Percentiles rank a stretch among this genome's conserved stretches.
phyloP scores from a whole-genome alignment of 2,329 filamentous ascomycete genomes.

The Sordariomycetes sp. region DNA sequence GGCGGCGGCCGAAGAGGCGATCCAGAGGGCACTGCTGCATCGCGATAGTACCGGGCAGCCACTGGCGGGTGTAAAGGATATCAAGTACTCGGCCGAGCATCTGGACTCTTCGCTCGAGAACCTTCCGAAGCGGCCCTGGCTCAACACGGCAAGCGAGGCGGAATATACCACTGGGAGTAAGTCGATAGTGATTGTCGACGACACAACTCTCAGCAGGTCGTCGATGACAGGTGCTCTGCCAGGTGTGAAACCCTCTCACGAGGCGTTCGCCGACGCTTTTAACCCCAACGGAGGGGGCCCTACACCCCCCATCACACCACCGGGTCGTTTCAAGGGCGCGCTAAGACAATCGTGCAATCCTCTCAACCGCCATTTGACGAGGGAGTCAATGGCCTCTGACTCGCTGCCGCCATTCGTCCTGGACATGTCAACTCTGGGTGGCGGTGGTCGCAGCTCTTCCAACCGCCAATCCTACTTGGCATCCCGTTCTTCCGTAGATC shows the following conservation, averaged over 20 bases:
- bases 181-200: constrained; percentile 80
- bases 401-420: constrained; percentile 33
- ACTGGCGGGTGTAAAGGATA: constrained; percentile 8
- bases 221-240: constrained; percentile 36
- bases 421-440: constrained; percentile 26
- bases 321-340: constrained; percentile 26
- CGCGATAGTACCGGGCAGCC: neutral
- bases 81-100: constrained; percentile 29
- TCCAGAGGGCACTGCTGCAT: neutral
- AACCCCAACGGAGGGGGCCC: constrained; percentile 34
- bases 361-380: constrained; percentile 30
- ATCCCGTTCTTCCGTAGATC: constrained; percentile 9
- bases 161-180: constrained; percentile 69
- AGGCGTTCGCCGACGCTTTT: constrained; percentile 39
- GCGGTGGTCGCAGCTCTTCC: constrained; percentile 15
- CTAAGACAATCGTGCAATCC: constrained; percentile 42
- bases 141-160: constrained; percentile 35
- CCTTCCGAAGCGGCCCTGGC: constrained; percentile 2
- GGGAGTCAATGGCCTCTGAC: constrained; percentile 20
- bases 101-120: constrained; percentile 19
- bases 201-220: constrained; percentile 38
- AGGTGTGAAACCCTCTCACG: constrained; percentile 30
- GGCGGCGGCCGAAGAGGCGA: constrained; percentile 8
- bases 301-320: constrained; percentile 50
- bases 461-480: constrained; percentile 5